Percentiles rank a stretch among this genome's conserved stretches.
Conservation (phyloP, 139 green algal species). For the Coelastrella sp. region DNA sequence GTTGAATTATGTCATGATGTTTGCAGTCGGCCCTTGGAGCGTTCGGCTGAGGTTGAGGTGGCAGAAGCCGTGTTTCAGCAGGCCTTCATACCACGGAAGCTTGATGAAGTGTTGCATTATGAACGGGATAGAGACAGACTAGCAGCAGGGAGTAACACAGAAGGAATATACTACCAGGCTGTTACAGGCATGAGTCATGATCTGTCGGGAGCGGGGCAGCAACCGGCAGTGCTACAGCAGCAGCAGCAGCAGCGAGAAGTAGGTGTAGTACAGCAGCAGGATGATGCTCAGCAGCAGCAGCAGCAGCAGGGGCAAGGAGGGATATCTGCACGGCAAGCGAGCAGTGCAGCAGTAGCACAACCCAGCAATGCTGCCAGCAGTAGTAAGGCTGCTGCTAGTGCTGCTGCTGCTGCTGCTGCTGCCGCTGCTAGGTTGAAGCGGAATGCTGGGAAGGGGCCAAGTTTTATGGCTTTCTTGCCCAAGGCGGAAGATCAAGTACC, state of each 20-base stretch:
- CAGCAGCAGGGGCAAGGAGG: slow-evolving; percentile 10
- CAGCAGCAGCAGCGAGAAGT: slow-evolving; percentile 13
- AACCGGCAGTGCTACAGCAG: slow-evolving; percentile 37
- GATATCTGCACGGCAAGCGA: too few species aligned
- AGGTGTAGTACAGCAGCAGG: slow-evolving; percentile 31
- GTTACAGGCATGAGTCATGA: slow-evolving; percentile 89
- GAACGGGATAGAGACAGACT: slow-evolving; percentile 88
- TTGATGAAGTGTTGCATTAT: slow-evolving; percentile 92
- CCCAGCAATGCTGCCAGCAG: background rate
- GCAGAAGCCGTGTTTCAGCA: slow-evolving; percentile 84
- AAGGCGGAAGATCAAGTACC: slow-evolving; percentile 47
- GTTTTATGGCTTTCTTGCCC: slow-evolving; percentile 49
- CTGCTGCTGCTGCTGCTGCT: slow-evolving; percentile 37
- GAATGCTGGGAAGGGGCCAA: slow-evolving; percentile 47
- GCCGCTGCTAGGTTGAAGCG: slow-evolving; percentile 22
- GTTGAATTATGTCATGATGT: background rate
- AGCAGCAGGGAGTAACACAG: slow-evolving; percentile 58
- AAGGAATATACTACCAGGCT: slow-evolving; percentile 97
- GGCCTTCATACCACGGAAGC: slow-evolving; percentile 92
- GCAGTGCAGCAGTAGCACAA: too few species aligned
- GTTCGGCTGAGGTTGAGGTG: slow-evolving; percentile 63
- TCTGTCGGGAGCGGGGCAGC: slow-evolving; percentile 74
- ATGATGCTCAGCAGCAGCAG: background rate
- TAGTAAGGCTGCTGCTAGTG: background rate
- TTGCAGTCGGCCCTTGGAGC: slow-evolving; percentile 61